phyloP scores from a whole-genome alignment of 495 filamentous ascomycete species.

The Bacidia rubella region DNA sequence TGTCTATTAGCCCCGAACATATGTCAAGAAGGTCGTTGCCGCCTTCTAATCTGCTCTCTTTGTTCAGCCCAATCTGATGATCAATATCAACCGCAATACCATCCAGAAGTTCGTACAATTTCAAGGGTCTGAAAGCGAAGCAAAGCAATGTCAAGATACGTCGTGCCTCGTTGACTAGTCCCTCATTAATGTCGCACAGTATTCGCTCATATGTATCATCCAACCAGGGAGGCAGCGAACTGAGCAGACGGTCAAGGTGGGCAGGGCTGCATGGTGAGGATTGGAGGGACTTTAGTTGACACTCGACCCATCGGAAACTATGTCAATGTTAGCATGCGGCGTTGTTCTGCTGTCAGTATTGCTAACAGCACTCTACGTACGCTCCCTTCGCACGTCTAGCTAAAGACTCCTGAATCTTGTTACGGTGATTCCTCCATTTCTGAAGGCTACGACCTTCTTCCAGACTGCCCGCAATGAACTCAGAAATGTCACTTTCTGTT shows the following conservation, averaged over 20 bases:
- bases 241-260: constrained; percentile 21
- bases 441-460: constrained; percentile 18
- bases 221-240: constrained; percentile 23
- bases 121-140: constrained; percentile 22
- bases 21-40: constrained; percentile 18
- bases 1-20: constrained; percentile 21
- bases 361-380: constrained; percentile 14
- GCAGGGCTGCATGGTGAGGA: constrained; percentile 16
- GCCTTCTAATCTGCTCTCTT: constrained; percentile 15
- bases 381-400: constrained; percentile 22
- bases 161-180: constrained; percentile 21
- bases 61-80: constrained; percentile 14
- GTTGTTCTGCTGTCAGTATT: background rate
- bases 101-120: constrained; percentile 23
- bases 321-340: constrained; percentile 5
- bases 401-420: constrained; percentile 20
- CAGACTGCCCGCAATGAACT: constrained; percentile 22
- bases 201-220: constrained; percentile 28
- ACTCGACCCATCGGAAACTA: constrained; percentile 31
- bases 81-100: constrained; percentile 21
- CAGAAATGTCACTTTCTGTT: constrained; percentile 22
- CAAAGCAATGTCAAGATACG: constrained; percentile 26
- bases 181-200: constrained; percentile 19
- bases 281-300: constrained; percentile 22
- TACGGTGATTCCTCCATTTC: constrained; percentile 18